Evolutionary conservation across 2,329 filamentous ascomycete genomes (phyloP).

Genomic region (Calonectria henricotiae): DNA sequence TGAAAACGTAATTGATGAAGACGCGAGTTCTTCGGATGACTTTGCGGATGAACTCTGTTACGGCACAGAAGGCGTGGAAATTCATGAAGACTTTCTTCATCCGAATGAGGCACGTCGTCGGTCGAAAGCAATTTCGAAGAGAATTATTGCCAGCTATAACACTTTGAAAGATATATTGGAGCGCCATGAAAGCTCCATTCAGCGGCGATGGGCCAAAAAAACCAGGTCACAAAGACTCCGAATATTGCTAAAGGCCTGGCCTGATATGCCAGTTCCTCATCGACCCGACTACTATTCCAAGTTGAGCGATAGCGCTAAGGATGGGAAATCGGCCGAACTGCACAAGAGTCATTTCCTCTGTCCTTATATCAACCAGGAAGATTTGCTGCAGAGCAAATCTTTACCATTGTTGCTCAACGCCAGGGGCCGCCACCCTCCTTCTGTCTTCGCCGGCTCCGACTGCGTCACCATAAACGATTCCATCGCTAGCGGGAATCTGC

Average conservation of each 20-base stretch:
- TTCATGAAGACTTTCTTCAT: neutral
- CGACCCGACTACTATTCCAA: neutral
- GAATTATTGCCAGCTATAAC: neutral
- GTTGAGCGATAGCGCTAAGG: neutral
- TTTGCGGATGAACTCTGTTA: too few relatives aligned
- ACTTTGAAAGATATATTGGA: neutral
- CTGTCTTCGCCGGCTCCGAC: neutral
- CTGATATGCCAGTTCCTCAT: neutral
- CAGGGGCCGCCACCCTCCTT: slow-evolving; percentile 2
- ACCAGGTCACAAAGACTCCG: neutral
- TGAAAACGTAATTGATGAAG: neutral
- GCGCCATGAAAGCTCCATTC: neutral
- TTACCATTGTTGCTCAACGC: slow-evolving; percentile 5
- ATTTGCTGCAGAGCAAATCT: slow-evolving; percentile 3
- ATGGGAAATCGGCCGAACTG: neutral
- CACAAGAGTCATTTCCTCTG: neutral
- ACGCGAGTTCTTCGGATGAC: neutral
- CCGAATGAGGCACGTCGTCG: neutral
- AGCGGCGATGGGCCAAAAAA: slow-evolving; percentile 3
- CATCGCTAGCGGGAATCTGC: neutral
- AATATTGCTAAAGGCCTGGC: neutral
- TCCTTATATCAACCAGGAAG: slow-evolving; percentile 8
- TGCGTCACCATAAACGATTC: neutral
- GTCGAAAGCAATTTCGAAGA: neutral
- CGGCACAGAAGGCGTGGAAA: too few relatives aligned